Conservation (phyloP, 352 stramenopile species). For the Thalassiosira mediterranea region DNA sequence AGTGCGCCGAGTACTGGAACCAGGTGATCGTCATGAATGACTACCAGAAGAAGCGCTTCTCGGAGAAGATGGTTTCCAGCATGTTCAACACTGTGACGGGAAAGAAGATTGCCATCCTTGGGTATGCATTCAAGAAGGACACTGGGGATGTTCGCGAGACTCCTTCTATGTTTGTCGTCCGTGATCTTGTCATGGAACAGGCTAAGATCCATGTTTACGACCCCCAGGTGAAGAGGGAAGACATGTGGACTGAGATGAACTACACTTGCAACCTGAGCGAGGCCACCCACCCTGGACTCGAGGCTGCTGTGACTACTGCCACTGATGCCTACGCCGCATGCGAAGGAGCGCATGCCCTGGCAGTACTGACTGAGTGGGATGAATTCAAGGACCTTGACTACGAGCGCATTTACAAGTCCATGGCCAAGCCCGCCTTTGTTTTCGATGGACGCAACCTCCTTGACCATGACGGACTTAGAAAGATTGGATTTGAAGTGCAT, state of each 20-base stretch:
- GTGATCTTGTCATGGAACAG: constrained; percentile 94
- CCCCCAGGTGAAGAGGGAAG: constrained; percentile 90
- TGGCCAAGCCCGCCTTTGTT: constrained; percentile 99
- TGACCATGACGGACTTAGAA: constrained; percentile 90
- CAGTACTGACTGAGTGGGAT: constrained; percentile 98
- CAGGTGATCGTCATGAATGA: constrained; percentile 99
- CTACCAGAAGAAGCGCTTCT: constrained; percentile 99
- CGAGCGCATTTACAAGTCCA: constrained; percentile 92
- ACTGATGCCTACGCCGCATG: constrained; percentile 91
- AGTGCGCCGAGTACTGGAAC: constrained; percentile 99
- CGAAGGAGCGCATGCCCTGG: constrained; percentile 85
- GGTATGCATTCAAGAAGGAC: constrained; percentile 99
- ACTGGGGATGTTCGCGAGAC: constrained; percentile 99
- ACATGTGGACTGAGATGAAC: constrained; percentile 94
- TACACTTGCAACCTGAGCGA: constrained; percentile 93
- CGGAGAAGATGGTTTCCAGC: constrained; percentile 94
- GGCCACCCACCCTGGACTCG: constrained; percentile 88
- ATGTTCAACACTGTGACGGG: constrained; percentile 99
- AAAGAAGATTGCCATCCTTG: constrained; percentile 99
- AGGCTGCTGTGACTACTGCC: constrained; percentile 85
- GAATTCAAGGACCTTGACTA: constrained; percentile 98
- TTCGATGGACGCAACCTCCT: constrained; percentile 99
- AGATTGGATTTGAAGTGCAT: constrained; percentile 98
- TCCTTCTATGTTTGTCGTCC: constrained; percentile 95
- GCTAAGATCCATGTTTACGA: constrained; percentile 97